Evolutionary conservation across 305 asterid species (phyloP).

Genomic region (Fraxinus nigra): DNA sequence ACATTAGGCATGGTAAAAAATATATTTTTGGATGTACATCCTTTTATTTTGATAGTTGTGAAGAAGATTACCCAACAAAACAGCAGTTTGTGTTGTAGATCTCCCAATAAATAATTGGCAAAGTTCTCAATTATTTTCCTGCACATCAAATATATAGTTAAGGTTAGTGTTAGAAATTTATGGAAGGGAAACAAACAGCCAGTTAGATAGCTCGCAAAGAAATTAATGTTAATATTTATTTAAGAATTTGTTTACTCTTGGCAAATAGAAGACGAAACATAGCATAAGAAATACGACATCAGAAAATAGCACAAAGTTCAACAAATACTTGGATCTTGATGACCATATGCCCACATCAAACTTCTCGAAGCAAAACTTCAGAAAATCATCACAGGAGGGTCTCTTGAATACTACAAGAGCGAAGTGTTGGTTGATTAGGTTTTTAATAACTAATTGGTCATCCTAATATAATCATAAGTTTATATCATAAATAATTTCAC

Average conservation of each 20-base stretch:
- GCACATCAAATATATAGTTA: slow-evolving; percentile 32
- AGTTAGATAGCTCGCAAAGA: not conserved
- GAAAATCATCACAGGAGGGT: slow-evolving; percentile 76
- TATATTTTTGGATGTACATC: not conserved
- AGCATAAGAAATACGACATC: not conserved
- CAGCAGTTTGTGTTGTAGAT: slow-evolving; percentile 47
- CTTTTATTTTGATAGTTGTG: not conserved
- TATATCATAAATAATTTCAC: not conserved
- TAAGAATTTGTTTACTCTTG: not conserved
- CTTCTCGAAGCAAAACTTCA: slow-evolving; percentile 74
- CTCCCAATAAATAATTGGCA: slow-evolving; percentile 72
- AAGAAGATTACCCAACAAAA: slow-evolving; percentile 76
- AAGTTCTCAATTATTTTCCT: slow-evolving; percentile 59
- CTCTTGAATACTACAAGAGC: slow-evolving; percentile 75
- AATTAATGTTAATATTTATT: not conserved
- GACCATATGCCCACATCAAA: slow-evolving; percentile 87
- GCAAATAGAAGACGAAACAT: not conserved
- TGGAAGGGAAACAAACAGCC: slow-evolving; percentile 10
- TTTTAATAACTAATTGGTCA: slow-evolving; percentile 4
- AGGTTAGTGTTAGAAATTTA: slow-evolving; percentile 23
- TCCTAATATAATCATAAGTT: not conserved
- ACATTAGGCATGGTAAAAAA: not conserved
- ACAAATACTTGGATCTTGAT: slow-evolving; percentile 70
- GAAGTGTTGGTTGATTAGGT: slow-evolving; percentile 23
- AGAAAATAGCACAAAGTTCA: not conserved